phyloP scores from a whole-genome alignment of 495 filamentous ascomycete species.

The Cudoniella acicularis region DNA sequence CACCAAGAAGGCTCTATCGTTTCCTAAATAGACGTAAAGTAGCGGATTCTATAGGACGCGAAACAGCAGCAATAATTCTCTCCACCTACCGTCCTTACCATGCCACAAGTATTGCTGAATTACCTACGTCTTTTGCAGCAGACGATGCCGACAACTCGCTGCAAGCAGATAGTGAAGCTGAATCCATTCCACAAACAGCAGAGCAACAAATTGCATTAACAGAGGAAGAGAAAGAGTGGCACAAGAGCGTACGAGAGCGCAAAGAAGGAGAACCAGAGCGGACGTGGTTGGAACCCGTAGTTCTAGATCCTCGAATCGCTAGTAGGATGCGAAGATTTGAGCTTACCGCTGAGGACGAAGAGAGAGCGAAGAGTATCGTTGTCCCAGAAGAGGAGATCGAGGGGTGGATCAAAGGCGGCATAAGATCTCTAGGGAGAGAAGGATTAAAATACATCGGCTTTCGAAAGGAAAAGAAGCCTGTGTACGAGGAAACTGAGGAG shows the following conservation, averaged over 20 bases:
- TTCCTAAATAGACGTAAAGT: conserved; percentile 83
- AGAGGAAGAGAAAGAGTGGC: conserved; percentile 83
- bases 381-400: conserved; percentile 64
- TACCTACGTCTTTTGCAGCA: conserved; percentile 21
- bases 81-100: conserved; percentile 52
- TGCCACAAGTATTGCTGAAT: conserved; percentile 3
- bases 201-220: conserved; percentile 71
- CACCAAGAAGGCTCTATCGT: conserved; percentile 77
- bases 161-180: conserved; percentile 15
- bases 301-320: conserved; percentile 73
- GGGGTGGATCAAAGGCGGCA: conserved; percentile 53
- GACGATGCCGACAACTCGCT: conserved; percentile 27
- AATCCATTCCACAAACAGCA: conserved; percentile 9
- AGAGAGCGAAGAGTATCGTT: conserved; percentile 55
- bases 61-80: conserved; percentile 81
- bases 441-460: conserved; percentile 9
- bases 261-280: conserved; percentile 51
- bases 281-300: conserved; percentile 73
- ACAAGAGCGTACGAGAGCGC: conserved; percentile 70
- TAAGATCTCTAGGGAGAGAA: conserved; percentile 18
- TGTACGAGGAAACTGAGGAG: conserved; percentile 11
- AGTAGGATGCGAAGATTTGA: conserved; percentile 78
- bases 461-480: conserved; percentile 10
- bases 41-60: conserved; percentile 84
- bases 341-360: conserved; percentile 61